Percentiles rank a stretch among this genome's conserved stretches.
Conservation (phyloP, 805 yeast genomes). For the Lipomyces chichibuensis region DNA sequence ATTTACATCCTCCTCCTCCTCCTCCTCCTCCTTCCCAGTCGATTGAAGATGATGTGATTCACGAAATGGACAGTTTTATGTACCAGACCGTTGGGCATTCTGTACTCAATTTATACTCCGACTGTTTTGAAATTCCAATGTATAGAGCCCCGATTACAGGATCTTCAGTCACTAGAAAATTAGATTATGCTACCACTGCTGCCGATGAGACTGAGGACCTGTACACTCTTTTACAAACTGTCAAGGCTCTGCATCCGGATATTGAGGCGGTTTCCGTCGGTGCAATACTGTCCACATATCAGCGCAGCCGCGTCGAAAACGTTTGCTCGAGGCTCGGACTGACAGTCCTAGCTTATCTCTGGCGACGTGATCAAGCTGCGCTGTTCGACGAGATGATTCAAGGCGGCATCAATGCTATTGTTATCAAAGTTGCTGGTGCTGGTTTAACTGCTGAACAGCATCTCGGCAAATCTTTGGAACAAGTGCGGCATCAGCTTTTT, state of each 20-base stretch:
- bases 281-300: slow-evolving; percentile 94
- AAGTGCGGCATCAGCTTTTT: slow-evolving; percentile 60
- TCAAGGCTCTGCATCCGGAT: slow-evolving; percentile 64
- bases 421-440: slow-evolving; percentile 91
- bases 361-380: slow-evolving; percentile 86
- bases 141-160: slow-evolving; percentile 70
- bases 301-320: slow-evolving; percentile 88
- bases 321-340: slow-evolving; percentile 78
- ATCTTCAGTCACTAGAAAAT: slow-evolving; percentile 59
- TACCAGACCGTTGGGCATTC: slow-evolving; percentile 97
- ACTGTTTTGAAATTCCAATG: slow-evolving; percentile 79
- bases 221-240: slow-evolving; percentile 54
- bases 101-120: slow-evolving; percentile 62
- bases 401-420: slow-evolving; percentile 71
- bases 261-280: slow-evolving; percentile 90
- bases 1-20: slow-evolving; percentile 66
- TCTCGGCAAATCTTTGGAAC: slow-evolving; percentile 67
- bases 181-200: slow-evolving; percentile 70
- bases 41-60: slow-evolving; percentile 42
- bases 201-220: slow-evolving; percentile 91
- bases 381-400: slow-evolving; percentile 80
- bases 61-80: slow-evolving; percentile 93
- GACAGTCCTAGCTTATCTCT: slow-evolving; percentile 71
- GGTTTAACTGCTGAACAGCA: slow-evolving; percentile 66
- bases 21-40: slow-evolving; percentile 53